Percentiles rank a stretch among this genome's conserved stretches.
phyloP scores from a whole-genome alignment of 352 stramenopile genomes.

The Globisporangium camurandrum region DNA sequence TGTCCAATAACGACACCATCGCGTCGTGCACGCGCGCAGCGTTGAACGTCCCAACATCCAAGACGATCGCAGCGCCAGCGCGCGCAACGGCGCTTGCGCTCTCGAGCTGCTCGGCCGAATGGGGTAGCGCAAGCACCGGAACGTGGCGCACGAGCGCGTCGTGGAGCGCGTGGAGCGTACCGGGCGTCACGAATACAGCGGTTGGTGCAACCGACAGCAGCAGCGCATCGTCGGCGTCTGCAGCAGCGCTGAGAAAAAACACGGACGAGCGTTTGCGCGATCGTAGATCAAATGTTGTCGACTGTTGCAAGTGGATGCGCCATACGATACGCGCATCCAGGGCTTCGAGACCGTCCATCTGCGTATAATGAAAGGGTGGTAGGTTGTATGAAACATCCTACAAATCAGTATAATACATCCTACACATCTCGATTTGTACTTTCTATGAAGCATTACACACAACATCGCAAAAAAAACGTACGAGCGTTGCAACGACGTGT shows the following conservation, averaged over 20 bases:
- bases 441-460: no score
- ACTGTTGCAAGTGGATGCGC: conserved; percentile 48
- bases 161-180: conserved; percentile 49
- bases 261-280: conserved; percentile 34
- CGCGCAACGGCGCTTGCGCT: conserved; percentile 50
- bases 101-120: conserved; percentile 71
- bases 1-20: conserved; percentile 30
- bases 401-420: conserved; percentile 14
- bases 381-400: conserved; percentile 1
- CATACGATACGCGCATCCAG: conserved; percentile 46
- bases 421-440: no score
- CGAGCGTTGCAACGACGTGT: conserved; percentile 45
- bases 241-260: conserved; percentile 44
- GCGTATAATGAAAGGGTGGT: not conserved
- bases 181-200: conserved; percentile 50
- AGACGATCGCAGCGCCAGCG: conserved; percentile 34
- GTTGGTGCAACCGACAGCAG: conserved; percentile 28
- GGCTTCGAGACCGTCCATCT: conserved; percentile 54
- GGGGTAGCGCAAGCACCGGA: conserved; percentile 61
- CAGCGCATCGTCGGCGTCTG: conserved; percentile 34
- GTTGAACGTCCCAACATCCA: conserved; percentile 31
- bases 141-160: conserved; percentile 51
- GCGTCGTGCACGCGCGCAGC: conserved; percentile 22
- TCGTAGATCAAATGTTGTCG: conserved; percentile 48
- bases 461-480: conserved; percentile 18